phyloP scores from a whole-genome alignment of 2,329 filamentous ascomycete species.

The Meredithiella fracta region DNA sequence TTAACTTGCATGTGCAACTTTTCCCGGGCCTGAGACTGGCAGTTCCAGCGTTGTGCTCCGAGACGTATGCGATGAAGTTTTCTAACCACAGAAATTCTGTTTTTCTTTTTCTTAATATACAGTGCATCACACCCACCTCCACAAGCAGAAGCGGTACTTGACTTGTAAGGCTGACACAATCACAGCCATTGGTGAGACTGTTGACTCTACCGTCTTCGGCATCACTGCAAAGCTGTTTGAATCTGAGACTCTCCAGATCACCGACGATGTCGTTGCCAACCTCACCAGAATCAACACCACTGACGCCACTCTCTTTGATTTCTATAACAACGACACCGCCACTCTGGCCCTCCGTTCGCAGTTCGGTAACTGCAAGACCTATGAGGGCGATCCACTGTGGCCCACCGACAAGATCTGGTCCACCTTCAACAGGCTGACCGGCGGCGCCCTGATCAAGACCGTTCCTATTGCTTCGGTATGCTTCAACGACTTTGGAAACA shows the following conservation, averaged over 20 bases:
- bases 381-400: slow-evolving; percentile 20
- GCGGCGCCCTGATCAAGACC: slow-evolving; percentile 21
- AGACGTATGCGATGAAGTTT: neutral
- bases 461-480: slow-evolving; percentile 21
- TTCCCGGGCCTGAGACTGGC: neutral
- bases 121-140: neutral
- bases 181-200: slow-evolving; percentile 6
- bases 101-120: neutral
- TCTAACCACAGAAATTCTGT: neutral
- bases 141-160: slow-evolving; percentile 5
- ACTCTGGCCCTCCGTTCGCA: slow-evolving; percentile 1
- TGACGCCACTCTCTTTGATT: slow-evolving; percentile 9
- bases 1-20: neutral
- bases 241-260: slow-evolving; percentile 8
- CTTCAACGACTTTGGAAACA: slow-evolving; percentile 16
- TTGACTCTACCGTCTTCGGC: neutral
- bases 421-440: slow-evolving; percentile 18
- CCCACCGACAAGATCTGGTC: slow-evolving; percentile 20
- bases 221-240: slow-evolving; percentile 5
- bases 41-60: neutral
- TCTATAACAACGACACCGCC: slow-evolving; percentile 4
- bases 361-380: slow-evolving; percentile 19
- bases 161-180: slow-evolving; percentile 10
- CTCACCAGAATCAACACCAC: slow-evolving; percentile 2
- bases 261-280: slow-evolving; percentile 1